Evolutionary conservation across 1,139 yeast species (phyloP), one percentile per base, ranked within the genome.

Genomic region (Yamadazyma diospyri): DNA sequence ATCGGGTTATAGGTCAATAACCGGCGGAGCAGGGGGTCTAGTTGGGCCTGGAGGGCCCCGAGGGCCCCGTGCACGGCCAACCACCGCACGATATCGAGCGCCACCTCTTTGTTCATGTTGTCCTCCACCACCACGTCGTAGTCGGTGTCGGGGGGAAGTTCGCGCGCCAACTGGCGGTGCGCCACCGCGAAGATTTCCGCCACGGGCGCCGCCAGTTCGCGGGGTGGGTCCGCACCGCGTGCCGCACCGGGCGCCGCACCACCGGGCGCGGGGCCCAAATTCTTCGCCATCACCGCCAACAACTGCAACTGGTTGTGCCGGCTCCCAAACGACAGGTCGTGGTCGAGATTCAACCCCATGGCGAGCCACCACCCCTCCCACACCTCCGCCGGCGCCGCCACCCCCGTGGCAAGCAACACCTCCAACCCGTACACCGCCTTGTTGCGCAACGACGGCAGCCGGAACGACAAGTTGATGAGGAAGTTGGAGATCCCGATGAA

Each of bases 1-100:
- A 78, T 74, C 0, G 94, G 92, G 43, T 81, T 78, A 48, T 78
- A 83, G 4, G 50, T 48, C 23, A 79, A 49, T 40, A 78, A 78
- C 11, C 44, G 48, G 10, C 55, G 45, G n/a, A 70, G 37, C n/a
- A 47, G 27, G 1, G 24, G 17, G 20, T 18, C 30, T 16, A 35
- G 6, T 5, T 17, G 15, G 6, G 16, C 27, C 20, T 18, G 8
- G 12, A 32, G 18, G 2, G 22, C 11, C n/a, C n/a, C n/a, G n/a
- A n/a, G n/a, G 13, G 27, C 17, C 5, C 16, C 22, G 8, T 5
- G 7, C 4, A 20, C 17, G 4, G 15, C 25, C 12, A 23, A 27
- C 21, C 9, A 46, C 22, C 61, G 61, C 30, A 78, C 51, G 19
- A 75, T 61, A 18, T 52, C 56, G 32, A 79, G 55, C 0, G 75